Percentiles rank a stretch among this genome's conserved stretches.
phyloP scores from a whole-genome alignment of 345 rosid species.

The Syzygium oleosum region DNA sequence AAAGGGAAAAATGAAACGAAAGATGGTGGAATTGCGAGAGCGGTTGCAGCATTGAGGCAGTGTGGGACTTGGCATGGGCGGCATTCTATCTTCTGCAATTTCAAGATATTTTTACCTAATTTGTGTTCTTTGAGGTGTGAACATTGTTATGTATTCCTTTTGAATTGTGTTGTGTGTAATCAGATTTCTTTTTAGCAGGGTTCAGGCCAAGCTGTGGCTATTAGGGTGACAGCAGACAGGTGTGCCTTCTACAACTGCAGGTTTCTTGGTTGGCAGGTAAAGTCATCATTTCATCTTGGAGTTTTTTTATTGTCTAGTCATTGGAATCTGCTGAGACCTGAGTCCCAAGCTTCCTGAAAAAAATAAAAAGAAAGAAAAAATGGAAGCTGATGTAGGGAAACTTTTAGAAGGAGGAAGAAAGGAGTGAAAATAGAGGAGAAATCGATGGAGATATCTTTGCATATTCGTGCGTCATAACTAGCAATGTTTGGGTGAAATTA shows the following conservation, averaged over 20 bases:
- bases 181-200: constrained; percentile 33
- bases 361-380: not conserved
- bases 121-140: not conserved
- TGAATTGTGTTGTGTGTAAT: not conserved
- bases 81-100: not conserved
- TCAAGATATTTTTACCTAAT: not conserved
- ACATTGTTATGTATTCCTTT: not conserved
- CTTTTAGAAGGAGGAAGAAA: not conserved
- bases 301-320: not conserved
- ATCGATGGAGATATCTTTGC: not conserved
- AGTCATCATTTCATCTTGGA: not conserved
- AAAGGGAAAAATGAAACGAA: not conserved
- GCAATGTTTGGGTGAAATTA: not conserved
- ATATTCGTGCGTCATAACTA: not conserved
- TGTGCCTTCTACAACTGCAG: constrained; percentile 95
- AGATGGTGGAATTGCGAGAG: not conserved
- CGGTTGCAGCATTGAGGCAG: not conserved
- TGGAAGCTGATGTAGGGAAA: not conserved
- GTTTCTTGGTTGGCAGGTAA: constrained; percentile 98
- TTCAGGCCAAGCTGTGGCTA: constrained; percentile 96
- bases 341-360: not conserved
- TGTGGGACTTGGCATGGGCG: not conserved
- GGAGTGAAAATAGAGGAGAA: not conserved
- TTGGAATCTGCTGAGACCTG: not conserved
- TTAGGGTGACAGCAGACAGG: constrained; percentile 89